Evolutionary conservation across 2,329 filamentous ascomycete genomes (phyloP), one percentile per base, ranked within the genome.

Genomic region (Fusarium vanettenii): DNA sequence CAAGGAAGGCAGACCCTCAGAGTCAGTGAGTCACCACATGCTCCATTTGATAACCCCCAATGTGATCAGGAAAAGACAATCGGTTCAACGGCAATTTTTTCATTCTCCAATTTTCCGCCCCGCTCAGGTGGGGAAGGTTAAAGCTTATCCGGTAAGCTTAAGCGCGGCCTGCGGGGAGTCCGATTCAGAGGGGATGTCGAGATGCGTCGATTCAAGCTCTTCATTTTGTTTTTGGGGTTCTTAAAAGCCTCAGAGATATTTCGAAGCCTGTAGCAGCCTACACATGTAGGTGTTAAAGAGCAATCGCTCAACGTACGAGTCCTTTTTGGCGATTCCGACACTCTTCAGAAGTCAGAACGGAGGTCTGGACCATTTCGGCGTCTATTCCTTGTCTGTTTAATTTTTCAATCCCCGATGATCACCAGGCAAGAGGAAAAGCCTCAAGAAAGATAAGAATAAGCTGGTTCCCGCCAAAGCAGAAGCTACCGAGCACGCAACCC

Each of bases 131-230:
- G 52, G 9, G 33, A 37, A 25, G 4, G 33, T 35, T 37, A 27
- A 57, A 57, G 52, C 33, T 57, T 57, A 57, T 37, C 13, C 52
- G 52, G 52, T 57, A 57, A 57, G 52, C 52, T 57, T 57, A 57
- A 57, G 52, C 52, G 52, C 52, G 10, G 25, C 16, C 25, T 52
- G 27, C 48, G 48, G 48, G 48, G 48, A 52, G 48, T 52, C 27
- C 18, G 48, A 52, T 20, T 18, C 18, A 4, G 18, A 52, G 27
- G 27, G 6, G 25, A 52, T 7, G 10, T 20, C 10, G 4, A 14
- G 27, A 31, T 20, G 48, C 10, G 10, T 29, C 48, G 10, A 52
- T 31, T 20, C 16, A n/a, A 52, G 48, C 48, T 29, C 18, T 31
- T 20, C 3, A 52, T 52, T 52, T 52, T 7, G 48, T 52, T 52